Base-by-base conservation (phyloP, 169 alveolate species). In the Plasmodium billcollinsi region DNA sequence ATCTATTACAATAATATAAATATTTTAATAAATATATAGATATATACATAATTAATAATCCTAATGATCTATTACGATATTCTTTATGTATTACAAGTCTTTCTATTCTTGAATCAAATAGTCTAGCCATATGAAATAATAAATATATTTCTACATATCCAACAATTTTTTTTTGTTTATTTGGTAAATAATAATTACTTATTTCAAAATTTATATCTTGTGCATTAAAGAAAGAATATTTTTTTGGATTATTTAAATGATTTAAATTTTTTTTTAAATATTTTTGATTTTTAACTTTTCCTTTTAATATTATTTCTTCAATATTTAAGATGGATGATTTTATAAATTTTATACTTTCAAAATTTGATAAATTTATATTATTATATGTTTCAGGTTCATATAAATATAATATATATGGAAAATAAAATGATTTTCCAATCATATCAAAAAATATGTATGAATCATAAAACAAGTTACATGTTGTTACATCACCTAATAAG, bases 121-220 rank as follows among this genome's bases (percentile, higher is more conserved):
- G 39, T 50, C 96, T 88, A n/a, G 95, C 96, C 94, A 94, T 73
- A 72, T 94, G 96, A 29, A 95, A 95, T 75, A 94, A 39, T 62
- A 78, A 66, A 66, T 94, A 92, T 26, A 94, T 75, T 74, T 94
- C 96, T 67, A 89, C 59, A 76, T 94, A 94, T 8, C 95, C 96
- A 12, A 94, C 92, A 54, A 90, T 80, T n/a, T 73, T 54, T 29
- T 66, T 54, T 18, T 73, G 45, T 50, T 75, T 63, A 11, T 39
- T 39, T 39, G 47, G 47, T 26, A 73, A 49, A 56, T 66, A 49
- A 59, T 78, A 78, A 52, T 78, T 78, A 50, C 29, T 18, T 66
- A 78, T 56, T 65, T 78, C 63, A 21, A 21, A 33, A 15, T 26
- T 29, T 21, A 78, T 49, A 45, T 78, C 78, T 26, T 56, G 20